Evolutionary conservation across 768 basidiomycete species (phyloP).

Genomic region (Russula brevipes): DNA sequence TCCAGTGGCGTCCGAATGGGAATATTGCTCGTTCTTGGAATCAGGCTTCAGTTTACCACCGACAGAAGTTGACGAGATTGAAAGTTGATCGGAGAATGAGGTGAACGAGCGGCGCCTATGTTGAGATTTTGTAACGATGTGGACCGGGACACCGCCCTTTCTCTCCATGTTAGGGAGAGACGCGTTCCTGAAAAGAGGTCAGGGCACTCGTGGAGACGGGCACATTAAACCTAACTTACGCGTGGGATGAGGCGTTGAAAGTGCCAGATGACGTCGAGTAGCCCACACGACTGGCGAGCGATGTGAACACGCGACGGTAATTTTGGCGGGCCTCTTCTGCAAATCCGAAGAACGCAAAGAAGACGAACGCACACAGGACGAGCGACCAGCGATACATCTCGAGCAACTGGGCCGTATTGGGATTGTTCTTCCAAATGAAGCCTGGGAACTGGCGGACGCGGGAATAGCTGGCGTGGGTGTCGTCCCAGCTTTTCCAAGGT

Average conservation of each 20-base stretch:
- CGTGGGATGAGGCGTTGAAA: conserved; percentile 1
- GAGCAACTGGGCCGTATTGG: not conserved
- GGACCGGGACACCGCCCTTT: not conserved
- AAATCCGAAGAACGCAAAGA: not conserved
- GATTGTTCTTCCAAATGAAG: conserved; percentile 35
- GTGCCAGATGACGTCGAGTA: conserved; percentile 10
- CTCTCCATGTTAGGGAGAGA: not conserved
- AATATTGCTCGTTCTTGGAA: not conserved
- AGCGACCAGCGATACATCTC: not conserved
- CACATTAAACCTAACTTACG: conserved; percentile 1
- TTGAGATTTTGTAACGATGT: not conserved
- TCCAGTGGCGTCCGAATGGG: not conserved
- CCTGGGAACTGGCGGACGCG: conserved; percentile 37
- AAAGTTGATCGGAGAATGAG: no score
- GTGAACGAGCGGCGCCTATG: no score
- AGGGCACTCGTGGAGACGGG: no score
- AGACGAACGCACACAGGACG: not conserved
- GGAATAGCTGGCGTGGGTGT: conserved; percentile 46
- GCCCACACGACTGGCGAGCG: conserved; percentile 27
- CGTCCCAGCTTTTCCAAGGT: conserved; percentile 42
- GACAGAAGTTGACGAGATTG: not conserved
- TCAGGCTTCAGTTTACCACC: not conserved
- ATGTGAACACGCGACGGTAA: not conserved
- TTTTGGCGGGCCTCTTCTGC: not conserved
- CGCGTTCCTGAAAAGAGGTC: not conserved